These are phyloP conservation scores for Schwanniomyces pseudopolymorphus DNA, from an alignment of 805 yeast genomes.

Conservation along the genomic window DNA sequence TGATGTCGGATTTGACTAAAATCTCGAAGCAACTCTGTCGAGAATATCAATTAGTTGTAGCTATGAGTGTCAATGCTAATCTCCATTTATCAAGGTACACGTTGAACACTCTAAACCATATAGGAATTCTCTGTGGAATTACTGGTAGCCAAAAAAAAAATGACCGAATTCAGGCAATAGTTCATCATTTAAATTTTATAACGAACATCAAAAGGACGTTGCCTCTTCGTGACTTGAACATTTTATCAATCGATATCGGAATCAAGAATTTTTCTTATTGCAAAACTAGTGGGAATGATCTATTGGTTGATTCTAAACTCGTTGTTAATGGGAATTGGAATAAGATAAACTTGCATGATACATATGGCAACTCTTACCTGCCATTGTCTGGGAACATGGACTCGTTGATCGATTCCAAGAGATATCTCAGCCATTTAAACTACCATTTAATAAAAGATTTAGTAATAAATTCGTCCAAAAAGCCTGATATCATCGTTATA, in stretches of 20 bases:
- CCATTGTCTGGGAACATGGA: conserved; percentile 1
- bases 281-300: conserved; percentile 8
- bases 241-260: conserved; percentile 40
- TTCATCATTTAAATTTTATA: conserved; percentile 8
- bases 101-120: conserved; percentile 10
- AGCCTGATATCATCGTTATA: conserved; percentile 29
- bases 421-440: conserved; percentile 21
- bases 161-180: conserved; percentile 10
- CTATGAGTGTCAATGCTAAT: background rate
- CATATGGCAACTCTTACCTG: conserved; percentile 1
- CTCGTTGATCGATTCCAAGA: conserved; percentile 24
- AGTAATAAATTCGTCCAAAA: conserved; percentile 5
- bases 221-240: conserved; percentile 8
- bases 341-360: conserved; percentile 11
- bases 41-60: background rate
- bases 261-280: conserved; percentile 43
- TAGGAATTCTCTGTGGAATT: conserved; percentile 20
- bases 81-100: conserved; percentile 6
- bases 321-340: conserved; percentile 10
- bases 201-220: background rate
- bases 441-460: conserved; percentile 19
- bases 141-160: conserved; percentile 15
- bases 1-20: background rate
- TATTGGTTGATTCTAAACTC: background rate
- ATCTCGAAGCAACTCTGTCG: background rate